phyloP scores from a whole-genome alignment of 2,329 filamentous ascomycete species.

The Anthostomella pinea region DNA sequence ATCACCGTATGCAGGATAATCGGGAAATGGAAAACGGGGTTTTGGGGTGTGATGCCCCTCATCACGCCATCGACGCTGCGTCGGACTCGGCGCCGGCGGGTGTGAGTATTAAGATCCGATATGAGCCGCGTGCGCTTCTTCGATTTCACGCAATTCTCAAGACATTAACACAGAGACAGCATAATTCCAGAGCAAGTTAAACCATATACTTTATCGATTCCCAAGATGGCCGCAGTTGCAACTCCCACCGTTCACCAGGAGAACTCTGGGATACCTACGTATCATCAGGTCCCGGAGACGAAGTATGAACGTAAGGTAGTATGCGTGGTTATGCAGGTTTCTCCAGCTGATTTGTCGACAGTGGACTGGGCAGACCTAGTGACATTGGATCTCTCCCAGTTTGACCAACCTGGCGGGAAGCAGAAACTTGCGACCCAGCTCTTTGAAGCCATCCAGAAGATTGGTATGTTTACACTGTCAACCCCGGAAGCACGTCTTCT shows the following conservation, averaged over 20 bases:
- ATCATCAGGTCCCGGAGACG: slow-evolving; percentile 35
- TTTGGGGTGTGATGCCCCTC: slow-evolving; percentile 20
- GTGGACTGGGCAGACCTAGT: slow-evolving; percentile 54
- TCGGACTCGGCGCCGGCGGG: slow-evolving; percentile 3
- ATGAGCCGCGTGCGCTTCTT: no score
- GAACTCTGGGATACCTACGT: slow-evolving; percentile 25
- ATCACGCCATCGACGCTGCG: slow-evolving; percentile 17
- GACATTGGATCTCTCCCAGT: slow-evolving; percentile 54
- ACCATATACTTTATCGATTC: no score
- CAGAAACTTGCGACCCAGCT: slow-evolving; percentile 52
- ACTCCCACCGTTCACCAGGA: no score
- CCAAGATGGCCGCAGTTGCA: slow-evolving; percentile 20
- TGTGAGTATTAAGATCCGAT: slow-evolving; percentile 7
- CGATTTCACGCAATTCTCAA: no score
- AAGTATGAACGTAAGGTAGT: slow-evolving; percentile 31
- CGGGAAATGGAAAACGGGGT: no score
- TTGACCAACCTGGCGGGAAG: slow-evolving; percentile 53
- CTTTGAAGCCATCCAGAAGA: slow-evolving; percentile 49
- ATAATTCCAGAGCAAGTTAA: no score
- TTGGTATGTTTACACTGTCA: slow-evolving; percentile 27
- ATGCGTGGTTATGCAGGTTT: no score
- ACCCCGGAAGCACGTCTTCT: not conserved
- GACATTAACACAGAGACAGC: no score
- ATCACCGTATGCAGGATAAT: not conserved
- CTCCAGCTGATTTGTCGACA: no score